Evolutionary conservation across 306 rosid genomes (phyloP).

Genomic region (Myrica gale): DNA sequence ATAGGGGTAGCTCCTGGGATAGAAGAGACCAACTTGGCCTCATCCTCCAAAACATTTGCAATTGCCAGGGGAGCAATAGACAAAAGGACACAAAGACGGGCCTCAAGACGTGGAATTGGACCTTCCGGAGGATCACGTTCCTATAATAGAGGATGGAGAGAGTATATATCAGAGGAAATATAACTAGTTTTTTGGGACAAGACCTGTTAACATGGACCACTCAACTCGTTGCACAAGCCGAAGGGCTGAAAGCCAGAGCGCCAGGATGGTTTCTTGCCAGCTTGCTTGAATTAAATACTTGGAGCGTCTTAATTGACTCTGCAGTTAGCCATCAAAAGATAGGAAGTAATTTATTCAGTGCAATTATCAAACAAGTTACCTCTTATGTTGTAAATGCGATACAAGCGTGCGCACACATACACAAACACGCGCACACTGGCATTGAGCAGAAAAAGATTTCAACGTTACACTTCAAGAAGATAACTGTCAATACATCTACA

Average conservation of each 20-base stretch:
- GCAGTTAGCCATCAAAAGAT: constrained; percentile 46
- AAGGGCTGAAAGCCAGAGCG: constrained; percentile 87
- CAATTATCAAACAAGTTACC: constrained; percentile 9
- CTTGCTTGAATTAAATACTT: constrained; percentile 70
- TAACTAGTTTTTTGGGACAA: constrained; percentile 20
- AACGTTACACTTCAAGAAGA: constrained; percentile 18
- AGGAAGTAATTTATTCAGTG: constrained; percentile 23
- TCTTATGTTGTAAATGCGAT: neutral
- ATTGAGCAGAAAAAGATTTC: constrained; percentile 21
- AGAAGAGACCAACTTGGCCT: constrained; percentile 34
- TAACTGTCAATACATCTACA: constrained; percentile 59
- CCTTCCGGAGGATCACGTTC: constrained; percentile 87
- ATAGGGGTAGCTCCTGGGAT: constrained; percentile 19
- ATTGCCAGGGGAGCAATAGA: constrained; percentile 71
- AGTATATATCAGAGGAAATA: constrained; percentile 21
- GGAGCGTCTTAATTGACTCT: constrained; percentile 62
- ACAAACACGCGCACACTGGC: neutral
- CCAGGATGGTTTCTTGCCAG: constrained; percentile 82
- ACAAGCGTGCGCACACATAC: neutral
- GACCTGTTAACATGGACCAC: constrained; percentile 35
- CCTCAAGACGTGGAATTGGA: constrained; percentile 71
- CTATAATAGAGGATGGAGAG: constrained; percentile 37
- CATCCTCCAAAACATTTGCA: constrained; percentile 51
- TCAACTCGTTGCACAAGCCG: constrained; percentile 89
- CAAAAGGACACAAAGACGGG: constrained; percentile 66